A percentile compares a stretch with the other conserved stretches of the same genome.
These are phyloP conservation scores for Sinapis alba DNA, from an alignment of 441 rosid species.

Conservation along the genomic window DNA sequence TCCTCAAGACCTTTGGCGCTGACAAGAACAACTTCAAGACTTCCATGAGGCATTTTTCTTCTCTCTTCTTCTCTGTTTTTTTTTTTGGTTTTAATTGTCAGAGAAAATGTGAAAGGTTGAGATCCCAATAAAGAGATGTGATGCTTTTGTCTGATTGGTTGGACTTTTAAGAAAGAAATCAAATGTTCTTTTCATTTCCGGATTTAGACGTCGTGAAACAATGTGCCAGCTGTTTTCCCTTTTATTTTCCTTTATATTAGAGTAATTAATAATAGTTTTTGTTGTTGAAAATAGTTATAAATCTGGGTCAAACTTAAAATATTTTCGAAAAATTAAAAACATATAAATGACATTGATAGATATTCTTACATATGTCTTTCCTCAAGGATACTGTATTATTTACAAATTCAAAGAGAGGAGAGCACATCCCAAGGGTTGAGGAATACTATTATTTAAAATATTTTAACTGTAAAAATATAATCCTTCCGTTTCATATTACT, in stretches of 20 bases:
- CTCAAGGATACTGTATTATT: not conserved
- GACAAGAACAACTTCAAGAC: constrained; percentile 59
- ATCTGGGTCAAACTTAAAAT: not conserved
- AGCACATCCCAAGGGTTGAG: not conserved
- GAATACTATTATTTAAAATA: no score
- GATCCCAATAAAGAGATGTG: constrained; percentile 28
- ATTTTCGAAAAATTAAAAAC: not conserved
- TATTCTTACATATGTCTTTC: not conserved
- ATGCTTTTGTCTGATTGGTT: constrained; percentile 35
- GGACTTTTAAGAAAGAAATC: constrained; percentile 9
- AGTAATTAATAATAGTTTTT: not conserved
- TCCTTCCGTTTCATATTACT: no score
- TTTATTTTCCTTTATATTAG: not conserved
- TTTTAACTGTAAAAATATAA: no score
- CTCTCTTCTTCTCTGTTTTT: not conserved
- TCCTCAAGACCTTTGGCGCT: constrained; percentile 55
- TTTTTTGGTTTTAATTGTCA: not conserved
- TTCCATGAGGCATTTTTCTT: constrained; percentile 51
- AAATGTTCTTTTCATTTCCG: not conserved
- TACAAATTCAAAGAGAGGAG: no score
- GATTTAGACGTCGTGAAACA: not conserved
- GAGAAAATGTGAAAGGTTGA: constrained; percentile 11
- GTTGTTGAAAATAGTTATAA: not conserved
- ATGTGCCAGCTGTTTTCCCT: not conserved
- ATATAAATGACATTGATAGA: not conserved